phyloP scores from a whole-genome alignment of 78 protist species.

The Dictyostelium brefeldianum region DNA sequence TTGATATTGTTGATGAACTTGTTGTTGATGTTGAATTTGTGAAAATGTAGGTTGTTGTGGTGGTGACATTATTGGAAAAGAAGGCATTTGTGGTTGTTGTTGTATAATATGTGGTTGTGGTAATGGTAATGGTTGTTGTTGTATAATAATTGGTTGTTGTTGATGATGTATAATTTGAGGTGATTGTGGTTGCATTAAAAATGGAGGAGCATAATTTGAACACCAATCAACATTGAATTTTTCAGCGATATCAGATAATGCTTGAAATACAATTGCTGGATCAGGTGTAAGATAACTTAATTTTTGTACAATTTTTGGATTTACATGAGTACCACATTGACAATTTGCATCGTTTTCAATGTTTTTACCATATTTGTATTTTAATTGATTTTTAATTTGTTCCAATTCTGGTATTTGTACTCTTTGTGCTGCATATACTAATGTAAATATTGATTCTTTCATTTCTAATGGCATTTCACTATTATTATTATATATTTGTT shows the following conservation, averaged over 20 bases:
- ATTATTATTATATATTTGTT: not conserved
- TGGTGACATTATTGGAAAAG: slow-evolving; percentile 2
- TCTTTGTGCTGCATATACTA: slow-evolving; percentile 83
- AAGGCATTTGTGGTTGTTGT: slow-evolving; percentile 4
- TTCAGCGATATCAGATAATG: slow-evolving; percentile 54
- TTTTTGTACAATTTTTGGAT: slow-evolving; percentile 76
- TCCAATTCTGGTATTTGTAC: slow-evolving; percentile 82
- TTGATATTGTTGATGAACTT: slow-evolving; percentile 15
- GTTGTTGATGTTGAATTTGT: slow-evolving; percentile 16
- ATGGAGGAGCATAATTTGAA: not conserved
- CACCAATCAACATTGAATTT: slow-evolving; percentile 64
- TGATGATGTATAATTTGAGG: not conserved
- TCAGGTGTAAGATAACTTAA: slow-evolving; percentile 56
- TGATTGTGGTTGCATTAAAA: not conserved
- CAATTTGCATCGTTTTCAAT: slow-evolving; percentile 55
- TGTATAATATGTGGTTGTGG: not conserved
- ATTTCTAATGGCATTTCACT: slow-evolving; percentile 77
- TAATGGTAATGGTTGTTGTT: slow-evolving; percentile 17
- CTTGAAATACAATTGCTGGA: slow-evolving; percentile 58
- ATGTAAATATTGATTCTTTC: slow-evolving; percentile 68
- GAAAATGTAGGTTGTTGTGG: slow-evolving; percentile 38
- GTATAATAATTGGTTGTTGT: slow-evolving; percentile 3
- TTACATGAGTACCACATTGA: slow-evolving; percentile 44
- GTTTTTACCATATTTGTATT: slow-evolving; percentile 63
- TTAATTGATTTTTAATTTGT: slow-evolving; percentile 48